Base-by-base conservation (phyloP, 768 basidiomycete species). In the Nidularia pulvinata region DNA sequence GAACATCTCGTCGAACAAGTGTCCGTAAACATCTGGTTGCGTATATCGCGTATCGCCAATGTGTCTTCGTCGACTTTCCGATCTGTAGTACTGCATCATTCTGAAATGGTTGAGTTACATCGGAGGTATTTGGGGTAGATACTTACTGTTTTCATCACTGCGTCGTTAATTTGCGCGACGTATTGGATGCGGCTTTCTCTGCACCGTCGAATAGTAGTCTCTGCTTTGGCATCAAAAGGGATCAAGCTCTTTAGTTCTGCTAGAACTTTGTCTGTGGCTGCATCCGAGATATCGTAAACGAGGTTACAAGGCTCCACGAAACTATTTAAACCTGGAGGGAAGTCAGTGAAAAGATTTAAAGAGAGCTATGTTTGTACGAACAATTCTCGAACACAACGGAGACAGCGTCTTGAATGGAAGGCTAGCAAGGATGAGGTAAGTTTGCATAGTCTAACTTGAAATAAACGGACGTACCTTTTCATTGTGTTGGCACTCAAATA, bases 1-100 rank as follows among this genome's bases (percentile, higher is more conserved):
- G 80, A 1, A 61, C 62, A 65, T 94, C 91, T 1, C 83, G 81
- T 16, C 91, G 76, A 46, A 91, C 74, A 11, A 93, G 70, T 3
- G 88, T 82, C 30, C 89, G 79, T 13, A 93, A 72, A 61, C 82
- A 82, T 52, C 88, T 77, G 32, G 85, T 74, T 7, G 89, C 88
- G 36, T 84, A 82, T 42, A 91, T 87, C 5, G 76, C 72, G 63
- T 94, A 94, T 52, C 84, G 80, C 91, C 91, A 93, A 63, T 94
- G 91, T 4, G 88, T 92, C 13, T 73, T 68, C 3, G 79, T 59
- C 30, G 83, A 81, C 19, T 81, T 75, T 1, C 82, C 89, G 36
- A 90, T 76, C 32, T 79, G 74, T 33, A 89, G 67, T 14, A 88
- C 72, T 22, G 73, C 59, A 0, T 67, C 59, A 4, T 69, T 74